Percentiles rank a stretch among this genome's conserved stretches.
Conservation (phyloP, 2,329 filamentous ascomycete genomes). For the Epichloe festucae region DNA sequence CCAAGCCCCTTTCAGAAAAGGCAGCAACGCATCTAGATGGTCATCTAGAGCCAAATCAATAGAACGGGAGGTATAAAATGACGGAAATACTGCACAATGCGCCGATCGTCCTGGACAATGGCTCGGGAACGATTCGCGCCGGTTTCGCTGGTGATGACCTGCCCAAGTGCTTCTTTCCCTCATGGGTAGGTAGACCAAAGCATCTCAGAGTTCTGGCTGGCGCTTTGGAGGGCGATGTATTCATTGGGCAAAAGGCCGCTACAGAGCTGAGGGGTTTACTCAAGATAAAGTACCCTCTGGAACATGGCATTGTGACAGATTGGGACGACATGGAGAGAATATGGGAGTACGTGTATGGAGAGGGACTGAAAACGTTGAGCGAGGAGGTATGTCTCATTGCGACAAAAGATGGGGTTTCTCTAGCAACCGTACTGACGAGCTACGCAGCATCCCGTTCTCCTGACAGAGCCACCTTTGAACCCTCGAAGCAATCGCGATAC, state of each 20-base stretch:
- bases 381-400: slow-evolving; percentile 56
- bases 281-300: slow-evolving; percentile 90
- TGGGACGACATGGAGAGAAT: slow-evolving; percentile 99
- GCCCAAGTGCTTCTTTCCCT: slow-evolving; percentile 94
- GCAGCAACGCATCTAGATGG: not conserved
- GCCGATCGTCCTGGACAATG: slow-evolving; percentile 97
- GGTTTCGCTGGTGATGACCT: slow-evolving; percentile 94
- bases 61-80: slow-evolving; percentile 23
- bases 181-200: slow-evolving; percentile 92
- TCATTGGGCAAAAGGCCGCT: slow-evolving; percentile 81
- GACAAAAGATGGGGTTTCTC: not conserved
- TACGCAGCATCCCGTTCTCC: slow-evolving; percentile 72
- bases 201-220: slow-evolving; percentile 92
- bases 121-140: slow-evolving; percentile 91
- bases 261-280: slow-evolving; percentile 82
- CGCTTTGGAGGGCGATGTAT: slow-evolving; percentile 89
- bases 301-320: slow-evolving; percentile 96
- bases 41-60: not conserved
- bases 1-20: not conserved
- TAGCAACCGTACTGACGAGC: slow-evolving; percentile 9
- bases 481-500: slow-evolving; percentile 91
- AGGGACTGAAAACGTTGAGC: slow-evolving; percentile 89
- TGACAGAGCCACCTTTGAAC: slow-evolving; percentile 93
- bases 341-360: slow-evolving; percentile 95
- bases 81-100: slow-evolving; percentile 75